Percentiles rank a stretch among this genome's conserved stretches.
Conservation (phyloP, 257 asterid genomes). For the Solanum paucissectum region DNA sequence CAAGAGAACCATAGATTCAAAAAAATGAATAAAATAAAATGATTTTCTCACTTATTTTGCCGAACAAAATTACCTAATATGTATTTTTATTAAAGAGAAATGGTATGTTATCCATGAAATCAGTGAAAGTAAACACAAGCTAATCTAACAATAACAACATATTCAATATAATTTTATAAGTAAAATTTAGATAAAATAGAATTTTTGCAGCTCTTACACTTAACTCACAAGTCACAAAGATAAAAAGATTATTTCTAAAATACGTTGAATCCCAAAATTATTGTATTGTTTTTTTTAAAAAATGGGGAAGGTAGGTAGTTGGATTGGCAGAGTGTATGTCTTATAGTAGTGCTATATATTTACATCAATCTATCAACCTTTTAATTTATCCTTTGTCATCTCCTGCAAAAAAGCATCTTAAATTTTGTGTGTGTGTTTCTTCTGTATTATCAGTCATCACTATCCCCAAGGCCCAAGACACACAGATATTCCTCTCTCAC, state of each 20-base stretch:
- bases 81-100: not conserved
- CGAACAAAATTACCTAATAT: not conserved
- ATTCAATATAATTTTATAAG: not conserved
- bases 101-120: not conserved
- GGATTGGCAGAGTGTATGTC: not conserved
- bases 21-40: too few species aligned
- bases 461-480: not conserved
- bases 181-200: accelerated
- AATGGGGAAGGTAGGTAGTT: not conserved
- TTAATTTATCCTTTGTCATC: not conserved
- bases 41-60: not conserved
- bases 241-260: accelerated
- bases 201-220: accelerated
- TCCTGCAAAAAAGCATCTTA: not conserved
- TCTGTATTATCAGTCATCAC: not conserved
- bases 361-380: not conserved
- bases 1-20: too few species aligned
- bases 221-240: not conserved
- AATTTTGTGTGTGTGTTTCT: not conserved
- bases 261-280: too few species aligned
- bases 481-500: not conserved
- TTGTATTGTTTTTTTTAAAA: not conserved
- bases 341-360: not conserved
- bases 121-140: not conserved
- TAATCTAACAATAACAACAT: not conserved